Evolutionary conservation across 2,329 filamentous ascomycete species (phyloP).

Genomic region (Atkinsonella texensis): DNA sequence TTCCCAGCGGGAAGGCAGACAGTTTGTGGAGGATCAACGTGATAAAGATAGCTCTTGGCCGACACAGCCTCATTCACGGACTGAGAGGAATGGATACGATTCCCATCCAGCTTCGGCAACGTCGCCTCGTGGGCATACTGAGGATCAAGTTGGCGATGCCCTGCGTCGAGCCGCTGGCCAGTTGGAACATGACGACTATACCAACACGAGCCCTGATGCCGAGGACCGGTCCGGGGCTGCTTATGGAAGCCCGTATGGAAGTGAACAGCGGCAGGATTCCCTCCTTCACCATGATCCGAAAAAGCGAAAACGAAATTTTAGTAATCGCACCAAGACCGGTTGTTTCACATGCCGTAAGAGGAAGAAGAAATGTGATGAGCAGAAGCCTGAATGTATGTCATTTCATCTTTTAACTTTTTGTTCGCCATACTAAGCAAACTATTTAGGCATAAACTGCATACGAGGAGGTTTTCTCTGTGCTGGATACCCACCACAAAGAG

Average conservation of each 20-base stretch:
- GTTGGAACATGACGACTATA: constrained; percentile 36
- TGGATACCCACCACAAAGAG: constrained; percentile 75
- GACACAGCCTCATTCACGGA: constrained; percentile 31
- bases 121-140: constrained; percentile 32
- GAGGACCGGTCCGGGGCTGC: constrained; percentile 34
- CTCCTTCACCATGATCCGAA: constrained; percentile 49
- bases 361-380: constrained; percentile 98
- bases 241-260: constrained; percentile 31
- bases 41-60: constrained; percentile 39
- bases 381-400: constrained; percentile 76
- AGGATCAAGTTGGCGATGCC: constrained; percentile 37
- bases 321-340: constrained; percentile 90
- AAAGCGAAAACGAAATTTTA: constrained; percentile 71
- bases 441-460: constrained; percentile 71
- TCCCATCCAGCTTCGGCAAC: constrained; percentile 34
- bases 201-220: constrained; percentile 40
- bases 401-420: background rate
- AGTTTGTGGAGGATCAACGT: constrained; percentile 32
- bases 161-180: constrained; percentile 33
- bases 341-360: constrained; percentile 83
- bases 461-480: constrained; percentile 84
- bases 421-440: background rate
- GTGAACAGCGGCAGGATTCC: constrained; percentile 35
- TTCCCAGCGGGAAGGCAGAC: constrained; percentile 32
- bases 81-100: constrained; percentile 33